phyloP scores from a whole-genome alignment of 2,329 filamentous ascomycete species.

The Aureobasidium namibiae region DNA sequence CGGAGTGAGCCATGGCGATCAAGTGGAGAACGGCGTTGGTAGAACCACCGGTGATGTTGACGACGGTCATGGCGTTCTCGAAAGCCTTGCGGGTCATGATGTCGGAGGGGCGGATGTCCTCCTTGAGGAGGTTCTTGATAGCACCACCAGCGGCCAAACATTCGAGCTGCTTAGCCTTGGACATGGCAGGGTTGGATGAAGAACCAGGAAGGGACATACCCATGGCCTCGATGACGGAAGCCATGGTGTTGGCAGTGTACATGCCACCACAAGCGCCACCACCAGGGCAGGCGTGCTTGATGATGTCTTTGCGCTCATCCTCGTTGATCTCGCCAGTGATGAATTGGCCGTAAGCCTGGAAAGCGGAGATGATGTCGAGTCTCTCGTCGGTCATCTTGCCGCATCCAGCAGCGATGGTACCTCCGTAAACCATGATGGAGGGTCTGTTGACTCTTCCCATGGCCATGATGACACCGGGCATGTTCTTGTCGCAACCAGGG shows the following conservation, averaged over 20 bases:
- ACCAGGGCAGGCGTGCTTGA: conserved; percentile 81
- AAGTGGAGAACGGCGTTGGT: conserved; percentile 45
- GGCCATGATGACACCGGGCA: conserved; percentile 65
- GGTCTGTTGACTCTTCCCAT: conserved; percentile 94
- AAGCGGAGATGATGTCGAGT: conserved; percentile 93
- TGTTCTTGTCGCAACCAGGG: conserved; percentile 99
- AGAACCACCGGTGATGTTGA: conserved; percentile 43
- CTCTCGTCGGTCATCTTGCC: conserved; percentile 63
- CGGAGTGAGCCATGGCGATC: conserved; percentile 43
- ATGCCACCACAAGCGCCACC: conserved; percentile 80
- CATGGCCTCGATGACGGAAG: conserved; percentile 43
- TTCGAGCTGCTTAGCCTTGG: conserved; percentile 43
- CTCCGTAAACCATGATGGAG: conserved; percentile 95
- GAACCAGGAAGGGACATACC: conserved; percentile 44
- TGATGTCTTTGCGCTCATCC: conserved; percentile 87
- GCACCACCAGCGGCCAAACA: conserved; percentile 42
- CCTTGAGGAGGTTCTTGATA: conserved; percentile 43
- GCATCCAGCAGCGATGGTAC: conserved; percentile 87
- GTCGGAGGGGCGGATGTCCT: conserved; percentile 42
- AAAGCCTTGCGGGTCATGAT: conserved; percentile 42
- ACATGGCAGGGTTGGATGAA: conserved; percentile 43
- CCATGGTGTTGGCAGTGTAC: conserved; percentile 48
- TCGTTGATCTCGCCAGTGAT: conserved; percentile 86
- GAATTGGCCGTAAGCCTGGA: conserved; percentile 96
- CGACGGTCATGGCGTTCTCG: conserved; percentile 44